These are phyloP conservation scores for Trichoderma arundinaceum DNA, from an alignment of 2,329 filamentous ascomycete species.

Conservation along the genomic window DNA sequence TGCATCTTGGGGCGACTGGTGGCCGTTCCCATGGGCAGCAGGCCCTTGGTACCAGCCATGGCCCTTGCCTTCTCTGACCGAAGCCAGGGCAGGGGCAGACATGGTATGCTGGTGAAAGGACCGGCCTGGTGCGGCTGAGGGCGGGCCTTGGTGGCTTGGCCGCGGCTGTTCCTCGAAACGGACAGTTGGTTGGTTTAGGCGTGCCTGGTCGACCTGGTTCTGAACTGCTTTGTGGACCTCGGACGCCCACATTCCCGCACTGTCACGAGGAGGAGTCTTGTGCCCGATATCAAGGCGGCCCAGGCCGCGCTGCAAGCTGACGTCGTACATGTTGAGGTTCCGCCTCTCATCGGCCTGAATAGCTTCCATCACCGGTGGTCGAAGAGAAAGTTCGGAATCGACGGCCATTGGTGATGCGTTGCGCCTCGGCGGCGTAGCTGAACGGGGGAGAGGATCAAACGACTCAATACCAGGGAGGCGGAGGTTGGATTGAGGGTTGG, in stretches of 20 bases:
- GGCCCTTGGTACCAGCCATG: conserved; percentile 74
- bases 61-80: conserved; percentile 66
- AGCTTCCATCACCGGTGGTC: conserved; percentile 41
- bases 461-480: conserved; percentile 90
- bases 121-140: conserved; percentile 41
- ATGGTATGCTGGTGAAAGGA: conserved; percentile 62
- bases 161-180: conserved; percentile 59
- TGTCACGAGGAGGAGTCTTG: conserved; percentile 57
- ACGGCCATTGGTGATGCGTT: conserved; percentile 78
- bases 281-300: conserved; percentile 69
- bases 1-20: conserved; percentile 40
- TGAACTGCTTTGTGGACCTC: conserved; percentile 62
- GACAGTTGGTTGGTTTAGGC: conserved; percentile 54
- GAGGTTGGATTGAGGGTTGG: conserved; percentile 62
- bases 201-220: conserved; percentile 59
- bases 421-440: conserved; percentile 66
- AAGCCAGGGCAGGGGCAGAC: conserved; percentile 62
- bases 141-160: conserved; percentile 43
- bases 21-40: conserved; percentile 46
- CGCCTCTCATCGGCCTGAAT: conserved; percentile 54
- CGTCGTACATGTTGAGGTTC: conserved; percentile 66
- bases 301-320: conserved; percentile 68
- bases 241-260: conserved; percentile 61
- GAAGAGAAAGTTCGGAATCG: conserved; percentile 58
- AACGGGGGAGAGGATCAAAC: conserved; percentile 76